Percentiles rank a stretch among this genome's conserved stretches.
Conservation (phyloP, 192 early-diverging fungal genomes). For the Linnemannia exigua region DNA sequence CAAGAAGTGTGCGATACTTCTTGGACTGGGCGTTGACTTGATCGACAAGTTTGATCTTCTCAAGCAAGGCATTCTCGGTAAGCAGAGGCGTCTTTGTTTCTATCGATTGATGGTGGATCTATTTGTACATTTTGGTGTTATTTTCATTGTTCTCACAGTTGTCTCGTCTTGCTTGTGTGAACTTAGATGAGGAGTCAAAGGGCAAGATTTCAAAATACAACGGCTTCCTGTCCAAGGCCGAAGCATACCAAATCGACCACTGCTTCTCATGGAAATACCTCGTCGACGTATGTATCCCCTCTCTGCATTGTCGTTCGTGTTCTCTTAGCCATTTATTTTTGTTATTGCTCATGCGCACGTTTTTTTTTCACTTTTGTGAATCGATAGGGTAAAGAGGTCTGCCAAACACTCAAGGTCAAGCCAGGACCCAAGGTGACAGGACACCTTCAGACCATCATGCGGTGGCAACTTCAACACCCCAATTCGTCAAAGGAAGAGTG, state of each 20-base stretch:
- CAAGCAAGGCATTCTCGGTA: slow-evolving; percentile 29
- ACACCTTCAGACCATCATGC: slow-evolving; percentile 75
- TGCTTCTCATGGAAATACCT: slow-evolving; percentile 59
- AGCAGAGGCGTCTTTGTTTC: background rate
- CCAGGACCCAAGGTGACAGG: slow-evolving; percentile 76
- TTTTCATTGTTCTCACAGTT: background rate
- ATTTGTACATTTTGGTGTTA: background rate
- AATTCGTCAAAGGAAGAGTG: slow-evolving; percentile 73
- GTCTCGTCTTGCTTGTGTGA: background rate
- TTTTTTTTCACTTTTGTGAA: background rate
- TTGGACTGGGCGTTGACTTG: slow-evolving; percentile 65
- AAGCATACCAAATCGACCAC: slow-evolving; percentile 55
- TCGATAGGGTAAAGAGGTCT: slow-evolving; percentile 74
- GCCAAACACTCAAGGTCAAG: slow-evolving; percentile 70
- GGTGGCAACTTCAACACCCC: slow-evolving; percentile 88
- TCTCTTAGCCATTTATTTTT: background rate
- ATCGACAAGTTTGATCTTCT: slow-evolving; percentile 50
- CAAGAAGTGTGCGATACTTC: slow-evolving; percentile 48
- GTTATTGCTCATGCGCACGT: background rate
- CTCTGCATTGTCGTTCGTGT: background rate
- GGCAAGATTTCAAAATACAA: slow-evolving; percentile 49
- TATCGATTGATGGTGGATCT: background rate
- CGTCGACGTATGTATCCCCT: slow-evolving; percentile 56
- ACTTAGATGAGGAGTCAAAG: slow-evolving; percentile 17
- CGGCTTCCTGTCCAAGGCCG: slow-evolving; percentile 35